Percentiles rank a stretch among this genome's conserved stretches.
phyloP scores from a whole-genome alignment of 2,329 filamentous ascomycete species.

The Botrytis cinerea region DNA sequence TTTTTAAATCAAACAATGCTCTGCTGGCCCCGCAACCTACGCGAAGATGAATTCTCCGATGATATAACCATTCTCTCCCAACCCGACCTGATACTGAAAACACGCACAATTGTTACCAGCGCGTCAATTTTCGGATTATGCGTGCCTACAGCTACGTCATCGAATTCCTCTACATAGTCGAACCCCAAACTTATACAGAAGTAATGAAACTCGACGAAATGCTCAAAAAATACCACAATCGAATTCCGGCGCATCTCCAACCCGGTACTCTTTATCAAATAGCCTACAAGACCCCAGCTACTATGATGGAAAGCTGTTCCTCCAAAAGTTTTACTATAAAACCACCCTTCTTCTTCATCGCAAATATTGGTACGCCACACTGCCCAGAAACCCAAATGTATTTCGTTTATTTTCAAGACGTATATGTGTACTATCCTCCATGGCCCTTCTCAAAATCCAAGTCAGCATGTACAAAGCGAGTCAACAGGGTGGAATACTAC shows the following conservation, averaged over 20 bases:
- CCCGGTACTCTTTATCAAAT: constrained; percentile 52
- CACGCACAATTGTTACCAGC: constrained; percentile 58
- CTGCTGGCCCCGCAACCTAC: constrained; percentile 55
- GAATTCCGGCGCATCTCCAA: constrained; percentile 52
- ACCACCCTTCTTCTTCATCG: constrained; percentile 56
- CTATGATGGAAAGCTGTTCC: constrained; percentile 55
- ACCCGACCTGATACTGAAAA: constrained; percentile 58
- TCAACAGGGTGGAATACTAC: constrained; percentile 24
- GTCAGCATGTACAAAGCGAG: constrained; percentile 50
- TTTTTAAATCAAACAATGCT: neutral
- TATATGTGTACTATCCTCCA: constrained; percentile 52
- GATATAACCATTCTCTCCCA: constrained; percentile 54
- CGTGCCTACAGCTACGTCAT: constrained; percentile 54
- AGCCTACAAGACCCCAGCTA: constrained; percentile 49
- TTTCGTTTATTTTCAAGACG: constrained; percentile 56
- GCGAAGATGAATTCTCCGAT: constrained; percentile 65
- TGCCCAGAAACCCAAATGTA: constrained; percentile 35
- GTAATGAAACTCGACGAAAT: constrained; percentile 51
- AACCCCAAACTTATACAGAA: constrained; percentile 51
- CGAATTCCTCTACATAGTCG: constrained; percentile 52
- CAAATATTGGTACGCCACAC: constrained; percentile 52
- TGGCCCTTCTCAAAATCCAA: constrained; percentile 53
- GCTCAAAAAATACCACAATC: constrained; percentile 49
- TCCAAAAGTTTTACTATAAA: constrained; percentile 57
- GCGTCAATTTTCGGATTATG: constrained; percentile 52